Evolutionary conservation across 768 basidiomycete species (phyloP).

Genomic region (Lactarius evosmus): DNA sequence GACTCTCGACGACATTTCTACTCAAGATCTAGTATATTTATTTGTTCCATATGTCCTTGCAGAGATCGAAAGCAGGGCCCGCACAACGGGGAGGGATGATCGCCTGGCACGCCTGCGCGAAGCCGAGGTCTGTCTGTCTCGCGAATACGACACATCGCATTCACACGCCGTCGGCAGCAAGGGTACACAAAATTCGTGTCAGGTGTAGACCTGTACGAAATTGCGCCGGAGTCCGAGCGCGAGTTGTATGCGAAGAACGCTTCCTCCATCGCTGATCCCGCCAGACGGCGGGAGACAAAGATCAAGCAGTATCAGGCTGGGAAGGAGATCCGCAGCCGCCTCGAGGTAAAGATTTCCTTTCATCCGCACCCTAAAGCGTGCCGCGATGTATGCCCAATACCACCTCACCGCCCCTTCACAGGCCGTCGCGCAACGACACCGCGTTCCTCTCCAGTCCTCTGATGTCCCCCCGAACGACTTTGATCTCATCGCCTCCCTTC

Average conservation of each 20-base stretch:
- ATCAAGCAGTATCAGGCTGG: conserved; percentile 88
- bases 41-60: conserved; percentile 65
- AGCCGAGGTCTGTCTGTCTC: conserved; percentile 50
- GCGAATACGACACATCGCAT: neutral
- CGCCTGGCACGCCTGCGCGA: conserved; percentile 54
- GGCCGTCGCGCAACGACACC: conserved; percentile 54
- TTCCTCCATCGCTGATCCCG: conserved; percentile 56
- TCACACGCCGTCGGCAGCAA: conserved; percentile 39
- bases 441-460: conserved; percentile 37
- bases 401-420: conserved; percentile 30
- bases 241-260: conserved; percentile 49
- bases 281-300: conserved; percentile 77
- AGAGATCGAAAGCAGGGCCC: conserved; percentile 60
- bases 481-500: conserved; percentile 60
- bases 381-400: neutral
- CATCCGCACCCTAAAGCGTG: neutral
- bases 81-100: conserved; percentile 52
- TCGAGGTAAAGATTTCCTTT: conserved; percentile 50
- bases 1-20: conserved; percentile 75
- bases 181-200: conserved; percentile 47
- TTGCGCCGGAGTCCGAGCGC: conserved; percentile 61
- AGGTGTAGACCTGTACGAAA: conserved; percentile 58
- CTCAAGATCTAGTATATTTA: conserved; percentile 71
- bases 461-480: conserved; percentile 46
- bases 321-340: conserved; percentile 67